phyloP scores from a whole-genome alignment of 2,329 filamentous ascomycete species.

The Clonostachys chloroleuca region DNA sequence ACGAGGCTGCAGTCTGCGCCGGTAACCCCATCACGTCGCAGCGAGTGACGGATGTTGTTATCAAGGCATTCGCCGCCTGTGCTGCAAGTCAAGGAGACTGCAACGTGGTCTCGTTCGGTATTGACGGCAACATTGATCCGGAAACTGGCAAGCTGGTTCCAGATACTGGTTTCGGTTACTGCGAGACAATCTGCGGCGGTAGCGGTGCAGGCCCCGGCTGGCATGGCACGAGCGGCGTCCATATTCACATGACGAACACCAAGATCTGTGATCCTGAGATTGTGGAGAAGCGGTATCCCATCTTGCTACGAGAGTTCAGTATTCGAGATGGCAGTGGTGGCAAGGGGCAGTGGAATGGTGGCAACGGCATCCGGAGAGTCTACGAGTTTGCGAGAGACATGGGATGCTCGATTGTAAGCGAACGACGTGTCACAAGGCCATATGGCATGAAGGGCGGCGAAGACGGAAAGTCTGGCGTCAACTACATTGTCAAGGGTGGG shows the following conservation, averaged over 20 bases:
- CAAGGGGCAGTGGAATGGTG: slow-evolving; percentile 58
- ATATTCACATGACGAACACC: slow-evolving; percentile 81
- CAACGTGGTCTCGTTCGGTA: slow-evolving; percentile 78
- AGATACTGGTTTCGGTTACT: slow-evolving; percentile 67
- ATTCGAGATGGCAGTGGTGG: slow-evolving; percentile 59
- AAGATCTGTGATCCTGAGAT: slow-evolving; percentile 74
- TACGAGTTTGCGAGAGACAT: slow-evolving; percentile 73
- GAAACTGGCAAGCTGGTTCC: slow-evolving; percentile 12
- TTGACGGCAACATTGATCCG: slow-evolving; percentile 36
- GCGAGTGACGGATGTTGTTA: slow-evolving; percentile 58
- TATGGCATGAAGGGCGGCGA: slow-evolving; percentile 68
- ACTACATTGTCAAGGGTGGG: slow-evolving; percentile 23
- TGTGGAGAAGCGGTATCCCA: slow-evolving; percentile 60
- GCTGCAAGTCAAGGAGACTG: slow-evolving; percentile 75
- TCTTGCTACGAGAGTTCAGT: slow-evolving; percentile 60
- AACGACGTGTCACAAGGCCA: slow-evolving; percentile 68
- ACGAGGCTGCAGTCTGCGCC: slow-evolving; percentile 27
- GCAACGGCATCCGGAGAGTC: slow-evolving; percentile 68
- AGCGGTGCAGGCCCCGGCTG: slow-evolving; percentile 68
- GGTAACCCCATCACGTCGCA: slow-evolving; percentile 25
- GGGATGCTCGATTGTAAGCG: slow-evolving; percentile 69
- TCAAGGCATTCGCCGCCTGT: slow-evolving; percentile 71
- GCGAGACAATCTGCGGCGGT: slow-evolving; percentile 76
- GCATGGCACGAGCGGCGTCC: slow-evolving; percentile 69
- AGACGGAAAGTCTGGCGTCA: slow-evolving; percentile 60